Percentiles rank a stretch among this genome's conserved stretches.
These are phyloP conservation scores for Xylaria sp. DNA, from an alignment of 2,329 filamentous ascomycete genomes.

Conservation along the genomic window DNA sequence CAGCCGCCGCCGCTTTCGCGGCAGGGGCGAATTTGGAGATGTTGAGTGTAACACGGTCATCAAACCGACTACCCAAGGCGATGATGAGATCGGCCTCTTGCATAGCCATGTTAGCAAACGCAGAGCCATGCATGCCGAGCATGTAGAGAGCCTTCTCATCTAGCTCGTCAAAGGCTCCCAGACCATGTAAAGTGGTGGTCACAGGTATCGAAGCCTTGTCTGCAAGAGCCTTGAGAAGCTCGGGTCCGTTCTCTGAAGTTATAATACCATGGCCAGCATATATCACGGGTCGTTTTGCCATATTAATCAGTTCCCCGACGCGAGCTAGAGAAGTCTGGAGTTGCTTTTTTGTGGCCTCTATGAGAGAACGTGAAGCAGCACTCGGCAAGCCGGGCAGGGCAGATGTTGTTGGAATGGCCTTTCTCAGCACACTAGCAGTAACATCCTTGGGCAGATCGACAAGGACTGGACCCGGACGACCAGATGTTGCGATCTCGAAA, in stretches of 20 bases:
- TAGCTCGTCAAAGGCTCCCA: conserved; percentile 91
- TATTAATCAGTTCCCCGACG: conserved; percentile 84
- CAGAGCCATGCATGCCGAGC: conserved; percentile 98
- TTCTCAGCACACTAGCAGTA: too few relatives aligned
- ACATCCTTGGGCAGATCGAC: too few relatives aligned
- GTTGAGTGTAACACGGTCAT: conserved; percentile 89
- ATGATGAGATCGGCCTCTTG: conserved; percentile 97
- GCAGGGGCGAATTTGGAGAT: conserved; percentile 88
- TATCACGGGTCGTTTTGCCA: conserved; percentile 92
- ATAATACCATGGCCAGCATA: conserved; percentile 94
- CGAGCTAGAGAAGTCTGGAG: conserved; percentile 69
- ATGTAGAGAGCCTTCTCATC: conserved; percentile 96
- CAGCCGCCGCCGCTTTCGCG: conserved; percentile 83
- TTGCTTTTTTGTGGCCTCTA: too few relatives aligned
- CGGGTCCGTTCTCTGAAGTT: conserved; percentile 79
- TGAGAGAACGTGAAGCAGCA: too few relatives aligned
- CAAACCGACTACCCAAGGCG: conserved; percentile 90
- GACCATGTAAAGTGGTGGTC: conserved; percentile 92
- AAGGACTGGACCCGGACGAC: too few relatives aligned
- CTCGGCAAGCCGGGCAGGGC: too few relatives aligned
- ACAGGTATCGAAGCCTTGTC: conserved; percentile 94
- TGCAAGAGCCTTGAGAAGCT: conserved; percentile 83
- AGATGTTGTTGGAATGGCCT: too few relatives aligned
- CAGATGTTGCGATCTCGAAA: too few relatives aligned
- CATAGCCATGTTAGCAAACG: conserved; percentile 98